Percentiles rank a stretch among this genome's conserved stretches.
Conservation (phyloP, 2,329 filamentous ascomycete species). For the Arthroderma sp. region DNA sequence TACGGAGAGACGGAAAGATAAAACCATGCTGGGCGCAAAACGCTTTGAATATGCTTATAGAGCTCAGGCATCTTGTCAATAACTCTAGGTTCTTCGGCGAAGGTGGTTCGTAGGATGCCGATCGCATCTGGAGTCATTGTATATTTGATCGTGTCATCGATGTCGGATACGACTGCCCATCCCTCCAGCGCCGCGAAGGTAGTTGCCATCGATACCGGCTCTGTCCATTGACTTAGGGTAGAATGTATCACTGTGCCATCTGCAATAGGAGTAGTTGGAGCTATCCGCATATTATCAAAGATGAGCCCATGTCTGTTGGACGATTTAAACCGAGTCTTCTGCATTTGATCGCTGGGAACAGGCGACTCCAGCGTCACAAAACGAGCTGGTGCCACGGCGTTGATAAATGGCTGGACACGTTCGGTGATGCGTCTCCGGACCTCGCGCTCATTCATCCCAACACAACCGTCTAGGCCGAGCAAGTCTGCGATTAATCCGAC, state of each 20-base stretch:
- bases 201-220: slow-evolving; percentile 51
- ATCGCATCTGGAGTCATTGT: slow-evolving; percentile 69
- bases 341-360: slow-evolving; percentile 32
- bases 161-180: slow-evolving; percentile 76
- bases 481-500: slow-evolving; percentile 58
- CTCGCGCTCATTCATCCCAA: slow-evolving; percentile 31
- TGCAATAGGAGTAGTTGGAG: slow-evolving; percentile 22
- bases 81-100: slow-evolving; percentile 59
- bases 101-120: slow-evolving; percentile 72
- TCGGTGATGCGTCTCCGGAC: slow-evolving; percentile 53
- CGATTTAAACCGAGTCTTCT: slow-evolving; percentile 49
- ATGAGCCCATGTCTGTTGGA: slow-evolving; percentile 61
- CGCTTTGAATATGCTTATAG: slow-evolving; percentile 51
- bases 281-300: slow-evolving; percentile 45
- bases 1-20: slow-evolving; percentile 91
- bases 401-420: slow-evolving; percentile 53
- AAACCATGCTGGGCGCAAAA: slow-evolving; percentile 62
- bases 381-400: slow-evolving; percentile 58
- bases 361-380: slow-evolving; percentile 52
- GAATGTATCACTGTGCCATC: slow-evolving; percentile 38
- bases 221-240: slow-evolving; percentile 15
- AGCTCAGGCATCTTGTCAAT: slow-evolving; percentile 74
- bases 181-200: slow-evolving; percentile 63
- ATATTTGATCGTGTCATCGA: slow-evolving; percentile 92
- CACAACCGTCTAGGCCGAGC: slow-evolving; percentile 51